Base-by-base conservation (phyloP, 2,329 filamentous ascomycete genomes). In the Penicillium janthinellum region DNA sequence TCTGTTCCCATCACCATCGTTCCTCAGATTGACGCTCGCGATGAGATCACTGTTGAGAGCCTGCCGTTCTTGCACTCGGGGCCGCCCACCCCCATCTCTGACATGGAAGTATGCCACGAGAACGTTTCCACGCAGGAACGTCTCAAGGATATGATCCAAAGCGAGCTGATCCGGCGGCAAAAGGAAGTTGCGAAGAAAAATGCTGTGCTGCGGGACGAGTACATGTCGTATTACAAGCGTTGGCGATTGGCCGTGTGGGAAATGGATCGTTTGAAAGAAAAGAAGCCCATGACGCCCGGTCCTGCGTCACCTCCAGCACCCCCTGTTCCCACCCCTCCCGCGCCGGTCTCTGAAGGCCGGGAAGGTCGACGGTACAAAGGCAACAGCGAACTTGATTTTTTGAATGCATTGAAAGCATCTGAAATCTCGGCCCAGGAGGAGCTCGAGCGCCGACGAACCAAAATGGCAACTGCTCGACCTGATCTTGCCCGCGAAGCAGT, bases 301-400 rank as follows among this genome's bases (percentile, higher is more conserved):
- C 72, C 76, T 14, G 72, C 67, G 5, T 71, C 73, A 11, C 71
- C 75, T 6, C 74, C 73, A 5, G 74, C 73, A 17, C 72, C 74
- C 2, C 71, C 75, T 5, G 45, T 65, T 12, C 62, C 68, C n/a
- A 62, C 68, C 22, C 67, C 75, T 0, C 70, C 76, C 5, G 72
- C 71, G 14, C 67, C 73, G 0, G 63, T 73, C 20, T 67, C 68
- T 4, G 77, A 78, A 58, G 60, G 75, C 67, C 61, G 67, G 2
- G 73, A 77, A 54, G 75, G 77, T 15, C 71, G 80, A 60, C 74
- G 79, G 2, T 79, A 78, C 57, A 79, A 79, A 58, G 77, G 80
- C 6, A 81, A 80, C 54, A 83, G 79, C 56, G 80, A 82, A 60
- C 70, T 82, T 5, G 80, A 82, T 57, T 78, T 83, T 50, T 76